These are phyloP conservation scores for Barnettozyma hawaiiensis DNA, from an alignment of 1,139 yeast genomes.

Conservation along the genomic window DNA sequence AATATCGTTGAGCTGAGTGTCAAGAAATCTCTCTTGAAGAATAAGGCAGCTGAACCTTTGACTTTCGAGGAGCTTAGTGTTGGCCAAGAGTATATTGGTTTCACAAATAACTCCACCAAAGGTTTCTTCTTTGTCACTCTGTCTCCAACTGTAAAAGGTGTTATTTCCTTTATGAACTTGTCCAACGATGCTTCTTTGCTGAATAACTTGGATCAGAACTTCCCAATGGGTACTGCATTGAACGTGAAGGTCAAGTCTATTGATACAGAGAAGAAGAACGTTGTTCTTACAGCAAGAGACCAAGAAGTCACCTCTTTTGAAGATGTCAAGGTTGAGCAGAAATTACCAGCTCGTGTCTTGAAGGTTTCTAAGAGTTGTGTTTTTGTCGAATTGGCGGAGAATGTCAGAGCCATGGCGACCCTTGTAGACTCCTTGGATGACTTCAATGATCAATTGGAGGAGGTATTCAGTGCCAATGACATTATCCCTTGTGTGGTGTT, in stretches of 20 bases:
- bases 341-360: conserved; percentile 60
- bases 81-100: conserved; percentile 59
- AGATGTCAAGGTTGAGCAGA: conserved; percentile 54
- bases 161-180: conserved; percentile 61
- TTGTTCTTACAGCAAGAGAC: conserved; percentile 48
- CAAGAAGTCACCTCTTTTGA: conserved; percentile 37
- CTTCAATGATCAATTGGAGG: conserved; percentile 49
- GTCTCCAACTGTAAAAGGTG: conserved; percentile 64
- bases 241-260: conserved; percentile 50
- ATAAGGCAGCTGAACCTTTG: conserved; percentile 33
- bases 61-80: conserved; percentile 40
- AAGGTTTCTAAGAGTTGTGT: conserved; percentile 59
- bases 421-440: conserved; percentile 78
- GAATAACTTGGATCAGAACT: conserved; percentile 46
- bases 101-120: conserved; percentile 54
- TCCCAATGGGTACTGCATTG: conserved; percentile 69
- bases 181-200: conserved; percentile 49
- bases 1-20: conserved; percentile 63
- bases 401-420: conserved; percentile 59
- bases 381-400: conserved; percentile 60
- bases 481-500: conserved; percentile 59
- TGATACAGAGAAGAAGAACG: conserved; percentile 48
- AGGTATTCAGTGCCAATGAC: conserved; percentile 50
- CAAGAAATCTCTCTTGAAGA: conserved; percentile 36
- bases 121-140: conserved; percentile 64